Evolutionary conservation across 345 rosid species (phyloP), one percentile per base, ranked within the genome.

Genomic region (Melastoma malabathricum): DNA sequence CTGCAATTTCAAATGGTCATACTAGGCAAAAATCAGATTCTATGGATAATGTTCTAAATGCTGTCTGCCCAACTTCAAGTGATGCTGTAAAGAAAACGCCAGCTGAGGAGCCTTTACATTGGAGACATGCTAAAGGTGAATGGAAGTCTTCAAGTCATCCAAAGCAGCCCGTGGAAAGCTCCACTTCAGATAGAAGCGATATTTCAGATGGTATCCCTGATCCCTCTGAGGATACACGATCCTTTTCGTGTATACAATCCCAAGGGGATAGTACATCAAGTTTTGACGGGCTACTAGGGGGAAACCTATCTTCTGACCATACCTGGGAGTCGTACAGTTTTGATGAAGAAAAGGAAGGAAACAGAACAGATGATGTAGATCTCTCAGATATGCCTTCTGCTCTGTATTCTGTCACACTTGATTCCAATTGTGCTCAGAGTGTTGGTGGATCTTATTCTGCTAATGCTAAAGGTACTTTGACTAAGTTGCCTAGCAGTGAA

Each of bases 391-490:
- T 29, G 38, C 9, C 38, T 29, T 4, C 38, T 29, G 38, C 38
- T 29, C 9, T 29, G 38, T 6, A 29, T 29, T 29, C 38, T 5
- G 38, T 29, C 9, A 1, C 38, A 2, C 38, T 29, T 29, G 38
- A 29, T 29, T 29, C 9, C 9, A 10, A 29, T 29, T 4, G 38
- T 29, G 38, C 38, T 10, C 38, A 29, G 38, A 29, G 63, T 57
- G 49, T 49, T 46, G 14, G 41, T 61, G 65, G 61, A 63, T 44
- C 67, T 44, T 55, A 48, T 48, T 53, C 61, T 60, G 48, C 56
- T 48, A 18, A 61, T 43, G 57, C 76, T 46, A 86, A 81, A 62
- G 65, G 67, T 13, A 65, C 67, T 57, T 44, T 63, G 56, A 58
- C 71, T 44, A 75, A 59, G 64, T 68, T 64, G 14, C 71, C 73